Conservation (phyloP, 2,329 filamentous ascomycete species). For the Endoconidiophora polonica region DNA sequence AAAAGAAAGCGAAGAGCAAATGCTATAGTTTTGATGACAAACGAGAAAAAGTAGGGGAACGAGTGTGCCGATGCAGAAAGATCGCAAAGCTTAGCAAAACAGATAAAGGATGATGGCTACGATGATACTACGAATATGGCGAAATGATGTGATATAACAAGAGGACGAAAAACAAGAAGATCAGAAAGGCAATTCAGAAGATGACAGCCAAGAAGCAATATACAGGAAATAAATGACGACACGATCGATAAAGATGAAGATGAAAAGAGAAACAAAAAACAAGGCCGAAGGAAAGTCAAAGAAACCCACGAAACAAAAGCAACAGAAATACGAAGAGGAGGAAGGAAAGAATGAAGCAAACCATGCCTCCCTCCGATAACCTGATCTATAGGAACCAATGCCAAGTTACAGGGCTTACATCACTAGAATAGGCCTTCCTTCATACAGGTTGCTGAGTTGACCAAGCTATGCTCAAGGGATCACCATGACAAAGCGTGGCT, state of each 20-base stretch:
- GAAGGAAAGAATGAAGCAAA: slow-evolving; percentile 11
- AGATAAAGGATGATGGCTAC: not conserved
- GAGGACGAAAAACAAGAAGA: not conserved
- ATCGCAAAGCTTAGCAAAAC: not conserved
- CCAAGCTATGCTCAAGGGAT: too few species aligned
- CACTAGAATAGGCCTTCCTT: too few species aligned
- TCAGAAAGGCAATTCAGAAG: too few species aligned
- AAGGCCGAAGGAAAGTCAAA: slow-evolving; percentile 9
- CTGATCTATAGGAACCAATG: not conserved
- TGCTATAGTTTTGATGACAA: too few species aligned
- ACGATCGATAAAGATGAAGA: slow-evolving; percentile 8
- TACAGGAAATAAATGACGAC: slow-evolving; percentile 12
- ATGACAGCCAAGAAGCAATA: not conserved
- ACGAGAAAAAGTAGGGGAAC: too few species aligned
- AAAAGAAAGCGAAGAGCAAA: not conserved
- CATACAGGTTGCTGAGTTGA: too few species aligned
- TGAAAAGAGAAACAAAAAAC: slow-evolving; percentile 5
- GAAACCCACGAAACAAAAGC: slow-evolving; percentile 9
- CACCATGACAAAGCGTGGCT: too few species aligned
- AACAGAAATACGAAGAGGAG: slow-evolving; percentile 12
- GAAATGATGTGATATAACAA: too few species aligned
- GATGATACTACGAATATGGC: not conserved
- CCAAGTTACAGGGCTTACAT: too few species aligned
- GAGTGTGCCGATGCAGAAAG: not conserved
- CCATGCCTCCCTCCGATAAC: not conserved